Conservation (phyloP, 805 yeast species). For the Ogataea nitratoaversa region DNA sequence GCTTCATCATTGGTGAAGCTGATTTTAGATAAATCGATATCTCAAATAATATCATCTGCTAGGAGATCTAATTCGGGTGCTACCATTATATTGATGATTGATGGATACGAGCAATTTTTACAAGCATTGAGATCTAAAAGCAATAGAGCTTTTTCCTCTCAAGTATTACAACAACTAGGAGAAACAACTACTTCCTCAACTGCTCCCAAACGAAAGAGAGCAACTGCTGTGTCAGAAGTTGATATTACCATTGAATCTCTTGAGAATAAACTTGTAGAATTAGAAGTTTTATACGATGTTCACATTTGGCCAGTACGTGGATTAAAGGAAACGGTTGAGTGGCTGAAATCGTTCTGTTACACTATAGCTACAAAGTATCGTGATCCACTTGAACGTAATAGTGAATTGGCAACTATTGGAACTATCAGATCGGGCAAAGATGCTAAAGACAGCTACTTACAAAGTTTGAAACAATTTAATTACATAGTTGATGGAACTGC, state of each 20-base stretch:
- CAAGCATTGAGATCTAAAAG: conserved; percentile 40
- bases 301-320: conserved; percentile 50
- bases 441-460: conserved; percentile 40
- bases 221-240: conserved; percentile 4
- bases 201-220: conserved; percentile 6
- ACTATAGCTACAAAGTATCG: conserved; percentile 49
- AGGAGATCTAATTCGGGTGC: conserved; percentile 22
- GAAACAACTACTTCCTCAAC: not conserved
- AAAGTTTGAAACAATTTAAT: conserved; percentile 53
- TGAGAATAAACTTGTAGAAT: conserved; percentile 37
- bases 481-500: conserved; percentile 52
- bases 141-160: conserved; percentile 40
- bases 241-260: conserved; percentile 29
- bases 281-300: conserved; percentile 44
- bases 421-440: conserved; percentile 51
- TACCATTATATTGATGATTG: conserved; percentile 40
- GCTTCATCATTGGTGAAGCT: conserved; percentile 41
- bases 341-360: conserved; percentile 56
- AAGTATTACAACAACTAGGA: conserved; percentile 20
- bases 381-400: conserved; percentile 53
- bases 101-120: conserved; percentile 45
- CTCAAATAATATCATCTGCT: conserved; percentile 20
- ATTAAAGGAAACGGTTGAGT: conserved; percentile 41
- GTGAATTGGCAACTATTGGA: conserved; percentile 52
- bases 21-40: conserved; percentile 26